Evolutionary conservation across 257 asterid genomes (phyloP), one percentile per base, ranked within the genome.

Genomic region (Perilla frutescens): DNA sequence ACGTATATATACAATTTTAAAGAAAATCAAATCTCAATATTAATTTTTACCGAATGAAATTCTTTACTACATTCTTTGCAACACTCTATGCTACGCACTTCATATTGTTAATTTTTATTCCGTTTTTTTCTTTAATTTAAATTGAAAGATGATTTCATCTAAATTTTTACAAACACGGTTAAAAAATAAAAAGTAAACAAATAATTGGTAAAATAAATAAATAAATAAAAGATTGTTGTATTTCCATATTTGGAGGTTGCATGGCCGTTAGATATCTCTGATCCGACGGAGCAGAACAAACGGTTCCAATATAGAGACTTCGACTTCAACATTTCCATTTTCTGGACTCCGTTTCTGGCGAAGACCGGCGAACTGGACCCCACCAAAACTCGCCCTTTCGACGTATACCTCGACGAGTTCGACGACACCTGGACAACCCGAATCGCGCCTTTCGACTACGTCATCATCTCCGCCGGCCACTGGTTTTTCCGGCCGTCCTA

Each of bases 381-480:
- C 4, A 77, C 82, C 39, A 72, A 79, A 61, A 76, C 77, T 13
- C 84, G 83, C 66, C 77, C 80, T 3, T 83, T 76, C 83, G 83
- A 87, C 55, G 78, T 89, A 32, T 75, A 87, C 74, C 84, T 89
- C 49, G 68, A 74, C 66, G 71, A 74, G 65, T 14, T 31, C 66
- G 72, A 73, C 14, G 31, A n/a, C 3, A 13, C 58, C 6, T 73
- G 77, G 77, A 41, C 72, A 1, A 7, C 48, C 44, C 39, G 63
- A 6, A 63, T 63, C 49, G 71, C 51, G 7, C 49, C 20, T 0
- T 62, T 62, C 72, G 66, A 73, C 51, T 73, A 40, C 77, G 59
- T 87, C 45, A 80, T 87, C 79, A 69, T 89, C 82, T 81, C 83
- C 34, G 84, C 87, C 1, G 87, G 96, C 77, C 92, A 85, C 20